Conservation (phyloP, 108 stramenopile species). For the Cylindrotheca fusiformis region DNA sequence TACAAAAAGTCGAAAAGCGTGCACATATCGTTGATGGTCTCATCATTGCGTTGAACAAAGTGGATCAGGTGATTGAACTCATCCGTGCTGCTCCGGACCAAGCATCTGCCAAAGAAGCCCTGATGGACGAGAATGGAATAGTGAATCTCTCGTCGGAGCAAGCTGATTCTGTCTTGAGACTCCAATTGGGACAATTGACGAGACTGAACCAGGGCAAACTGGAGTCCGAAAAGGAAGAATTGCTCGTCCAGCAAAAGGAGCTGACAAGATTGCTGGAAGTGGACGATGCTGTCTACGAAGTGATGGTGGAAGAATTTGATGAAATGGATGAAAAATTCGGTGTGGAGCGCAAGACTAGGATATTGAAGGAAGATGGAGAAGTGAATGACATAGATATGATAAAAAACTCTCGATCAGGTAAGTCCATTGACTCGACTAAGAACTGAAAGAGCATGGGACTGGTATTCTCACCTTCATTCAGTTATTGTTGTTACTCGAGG, state of each 20-base stretch:
- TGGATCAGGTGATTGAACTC: conserved; percentile 89
- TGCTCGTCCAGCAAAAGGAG: conserved; percentile 42
- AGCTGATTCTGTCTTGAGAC: conserved; percentile 87
- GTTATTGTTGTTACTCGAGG: conserved; percentile 92
- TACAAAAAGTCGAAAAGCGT: conserved; percentile 82
- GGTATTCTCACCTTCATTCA: neutral
- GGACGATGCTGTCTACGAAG: conserved; percentile 77
- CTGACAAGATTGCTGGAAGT: conserved; percentile 54
- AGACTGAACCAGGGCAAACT: conserved; percentile 88
- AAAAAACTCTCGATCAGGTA: conserved; percentile 74
- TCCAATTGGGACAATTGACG: conserved; percentile 92
- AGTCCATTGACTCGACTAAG: conserved; percentile 2
- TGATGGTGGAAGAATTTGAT: conserved; percentile 77
- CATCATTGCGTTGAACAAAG: conserved; percentile 63
- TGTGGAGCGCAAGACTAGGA: conserved; percentile 74
- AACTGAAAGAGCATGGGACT: neutral
- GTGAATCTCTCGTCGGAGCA: conserved; percentile 71
- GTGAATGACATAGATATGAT: conserved; percentile 86
- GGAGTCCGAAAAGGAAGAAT: conserved; percentile 56
- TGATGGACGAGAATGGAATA: conserved; percentile 45
- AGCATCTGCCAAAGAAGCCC: conserved; percentile 49
- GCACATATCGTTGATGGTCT: conserved; percentile 92
- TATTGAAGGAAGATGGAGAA: conserved; percentile 82
- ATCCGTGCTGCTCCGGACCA: conserved; percentile 74
- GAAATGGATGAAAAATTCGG: conserved; percentile 77